phyloP scores from a whole-genome alignment of 2,329 filamentous ascomycete species.

The Lasiodiplodia sp. region DNA sequence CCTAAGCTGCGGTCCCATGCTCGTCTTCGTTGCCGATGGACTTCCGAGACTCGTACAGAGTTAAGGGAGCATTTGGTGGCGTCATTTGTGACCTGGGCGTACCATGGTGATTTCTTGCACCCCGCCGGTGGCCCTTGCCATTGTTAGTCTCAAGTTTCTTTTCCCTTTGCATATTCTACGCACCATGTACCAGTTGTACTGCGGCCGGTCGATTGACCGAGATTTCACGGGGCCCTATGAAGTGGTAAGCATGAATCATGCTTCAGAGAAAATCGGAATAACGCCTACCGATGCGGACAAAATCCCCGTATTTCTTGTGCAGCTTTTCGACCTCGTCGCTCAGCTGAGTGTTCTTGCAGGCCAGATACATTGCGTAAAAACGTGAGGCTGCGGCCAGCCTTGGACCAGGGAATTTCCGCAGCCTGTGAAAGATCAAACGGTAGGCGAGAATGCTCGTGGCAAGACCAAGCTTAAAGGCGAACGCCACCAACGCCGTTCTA shows the following conservation, averaged over 20 bases:
- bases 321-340: conserved; percentile 23
- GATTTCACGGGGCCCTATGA: conserved; percentile 36
- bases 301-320: conserved; percentile 25
- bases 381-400: neutral
- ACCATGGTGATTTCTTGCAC: conserved; percentile 37
- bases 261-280: neutral
- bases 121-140: conserved; percentile 47
- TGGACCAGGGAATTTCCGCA: conserved; percentile 36
- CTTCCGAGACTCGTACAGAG: conserved; percentile 38
- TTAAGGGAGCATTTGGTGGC: conserved; percentile 39
- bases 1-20: conserved; percentile 45
- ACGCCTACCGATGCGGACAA: conserved; percentile 8
- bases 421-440: conserved; percentile 41
- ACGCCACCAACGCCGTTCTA: neutral
- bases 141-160: conserved; percentile 40
- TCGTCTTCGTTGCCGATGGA: conserved; percentile 42
- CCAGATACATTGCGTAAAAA: conserved; percentile 6
- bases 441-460: conserved; percentile 47
- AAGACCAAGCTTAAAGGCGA: conserved; percentile 31
- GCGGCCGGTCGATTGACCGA: conserved; percentile 37
- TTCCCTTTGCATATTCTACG: conserved; percentile 31
- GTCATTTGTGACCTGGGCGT: conserved; percentile 1
- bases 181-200: conserved; percentile 29
- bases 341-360: neutral
- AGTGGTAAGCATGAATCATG: neutral